Conservation (phyloP, 495 filamentous ascomycete genomes). For the Bacidia rubella region DNA sequence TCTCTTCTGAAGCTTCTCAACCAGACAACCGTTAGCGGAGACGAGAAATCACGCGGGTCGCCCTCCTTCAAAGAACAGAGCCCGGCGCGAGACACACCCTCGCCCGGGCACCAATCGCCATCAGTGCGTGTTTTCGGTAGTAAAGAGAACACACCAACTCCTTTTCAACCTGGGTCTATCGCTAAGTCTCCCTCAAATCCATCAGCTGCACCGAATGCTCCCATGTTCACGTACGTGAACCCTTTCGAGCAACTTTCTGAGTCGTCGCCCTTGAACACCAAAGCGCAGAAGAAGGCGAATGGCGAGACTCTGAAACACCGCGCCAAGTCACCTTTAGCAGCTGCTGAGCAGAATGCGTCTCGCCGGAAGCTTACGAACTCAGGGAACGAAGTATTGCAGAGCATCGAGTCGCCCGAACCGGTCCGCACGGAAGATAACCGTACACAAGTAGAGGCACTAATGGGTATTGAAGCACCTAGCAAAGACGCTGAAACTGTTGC, state of each 20-base stretch:
- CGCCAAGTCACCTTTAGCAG: constrained; percentile 19
- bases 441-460: constrained; percentile 21
- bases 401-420: constrained; percentile 25
- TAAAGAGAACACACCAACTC: constrained; percentile 18
- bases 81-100: constrained; percentile 3
- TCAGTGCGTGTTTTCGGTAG: constrained; percentile 29
- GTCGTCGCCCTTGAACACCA: constrained; percentile 47
- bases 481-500: constrained; percentile 52
- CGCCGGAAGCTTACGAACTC: constrained; percentile 18
- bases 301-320: constrained; percentile 19
- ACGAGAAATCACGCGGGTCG: constrained; percentile 5
- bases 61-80: neutral
- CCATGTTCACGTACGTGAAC: constrained; percentile 64
- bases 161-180: constrained; percentile 20
- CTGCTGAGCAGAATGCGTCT: constrained; percentile 12
- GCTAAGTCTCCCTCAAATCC: constrained; percentile 18
- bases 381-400: constrained; percentile 16
- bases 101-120: constrained; percentile 17
- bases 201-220: constrained; percentile 27
- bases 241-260: constrained; percentile 65
- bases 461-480: constrained; percentile 23
- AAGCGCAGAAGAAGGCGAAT: constrained; percentile 10
- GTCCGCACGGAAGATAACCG: constrained; percentile 21
- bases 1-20: constrained; percentile 53
- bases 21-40: constrained; percentile 32